Evolutionary conservation across 1,139 yeast species (phyloP).

Genomic region (Debaryomycetaceae sp.): DNA sequence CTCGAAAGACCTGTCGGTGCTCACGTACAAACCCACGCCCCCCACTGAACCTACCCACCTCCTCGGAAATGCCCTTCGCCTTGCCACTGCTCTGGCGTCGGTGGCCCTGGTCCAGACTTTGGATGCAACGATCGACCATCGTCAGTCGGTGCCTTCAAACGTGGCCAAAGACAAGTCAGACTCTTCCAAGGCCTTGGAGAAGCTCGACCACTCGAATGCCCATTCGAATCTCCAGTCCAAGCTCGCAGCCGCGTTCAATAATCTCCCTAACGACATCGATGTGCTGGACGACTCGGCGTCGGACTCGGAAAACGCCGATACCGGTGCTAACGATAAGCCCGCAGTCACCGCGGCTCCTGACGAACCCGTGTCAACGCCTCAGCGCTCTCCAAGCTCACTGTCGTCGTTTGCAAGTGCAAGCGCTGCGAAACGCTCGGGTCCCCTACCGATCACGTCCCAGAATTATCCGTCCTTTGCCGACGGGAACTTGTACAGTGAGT

Average conservation of each 20-base stretch:
- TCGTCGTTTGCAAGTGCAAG: not conserved
- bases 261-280: conserved; percentile 39
- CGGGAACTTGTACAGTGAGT: conserved; percentile 16
- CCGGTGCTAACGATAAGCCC: not conserved
- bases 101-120: too few species aligned
- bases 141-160: too few species aligned
- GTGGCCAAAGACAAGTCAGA: too few species aligned
- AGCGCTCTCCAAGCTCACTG: not conserved
- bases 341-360: not conserved
- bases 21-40: too few species aligned
- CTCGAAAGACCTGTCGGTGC: too few species aligned
- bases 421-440: conserved; percentile 4
- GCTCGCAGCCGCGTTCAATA: conserved; percentile 32
- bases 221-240: conserved; percentile 13
- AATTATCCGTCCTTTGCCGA: conserved; percentile 11
- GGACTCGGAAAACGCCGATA: conserved; percentile 22
- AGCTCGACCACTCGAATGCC: too few species aligned
- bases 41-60: too few species aligned
- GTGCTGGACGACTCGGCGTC: conserved; percentile 39
- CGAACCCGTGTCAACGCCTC: too few species aligned
- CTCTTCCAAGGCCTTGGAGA: too few species aligned
- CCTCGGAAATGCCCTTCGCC: not conserved
- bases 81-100: not conserved
- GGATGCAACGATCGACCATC: too few species aligned
- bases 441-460: conserved; percentile 5